Percentiles rank a stretch among this genome's conserved stretches.
Conservation (phyloP, 257 asterid species). For the Rubia yunnanensis region DNA sequence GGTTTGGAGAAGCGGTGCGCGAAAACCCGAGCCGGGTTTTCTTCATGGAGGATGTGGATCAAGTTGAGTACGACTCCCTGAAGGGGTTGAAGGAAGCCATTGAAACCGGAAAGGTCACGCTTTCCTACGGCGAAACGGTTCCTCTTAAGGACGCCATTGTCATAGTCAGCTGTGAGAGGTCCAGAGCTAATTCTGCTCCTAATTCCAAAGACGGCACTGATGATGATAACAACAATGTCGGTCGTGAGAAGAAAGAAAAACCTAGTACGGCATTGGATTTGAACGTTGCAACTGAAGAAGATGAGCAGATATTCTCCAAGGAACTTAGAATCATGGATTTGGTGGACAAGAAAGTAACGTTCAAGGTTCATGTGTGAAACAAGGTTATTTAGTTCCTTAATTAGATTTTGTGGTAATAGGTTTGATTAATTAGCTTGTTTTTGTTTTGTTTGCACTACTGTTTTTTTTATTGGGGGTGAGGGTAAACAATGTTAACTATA, state of each 20-base stretch:
- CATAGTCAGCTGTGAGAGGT: slow-evolving; percentile 42
- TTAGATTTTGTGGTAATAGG: background rate
- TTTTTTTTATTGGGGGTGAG: slow-evolving; percentile 12
- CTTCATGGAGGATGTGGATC: slow-evolving; percentile 57
- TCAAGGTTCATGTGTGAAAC: slow-evolving; percentile 45
- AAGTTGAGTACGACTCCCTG: slow-evolving; percentile 26
- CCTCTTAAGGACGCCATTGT: slow-evolving; percentile 60
- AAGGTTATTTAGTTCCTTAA: background rate
- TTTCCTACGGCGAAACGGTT: slow-evolving; percentile 32
- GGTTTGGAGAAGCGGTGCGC: slow-evolving; percentile 46
- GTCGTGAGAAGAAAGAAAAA: slow-evolving; percentile 6
- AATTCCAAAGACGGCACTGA: background rate
- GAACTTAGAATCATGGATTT: slow-evolving; percentile 31
- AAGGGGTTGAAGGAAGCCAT: slow-evolving; percentile 43
- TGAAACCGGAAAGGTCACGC: slow-evolving; percentile 31
- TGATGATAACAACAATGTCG: background rate
- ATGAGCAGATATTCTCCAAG: slow-evolving; percentile 15
- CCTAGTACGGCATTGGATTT: slow-evolving; percentile 41
- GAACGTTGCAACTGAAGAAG: slow-evolving; percentile 53
- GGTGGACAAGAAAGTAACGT: slow-evolving; percentile 53
- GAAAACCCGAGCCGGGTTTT: slow-evolving; percentile 66
- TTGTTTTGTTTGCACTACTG: background rate
- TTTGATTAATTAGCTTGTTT: background rate
- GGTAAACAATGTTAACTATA: slow-evolving; percentile 14
- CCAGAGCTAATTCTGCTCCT: slow-evolving; percentile 21